Evolutionary conservation across 768 basidiomycete genomes (phyloP).

Genomic region (Termitomyces heimii): DNA sequence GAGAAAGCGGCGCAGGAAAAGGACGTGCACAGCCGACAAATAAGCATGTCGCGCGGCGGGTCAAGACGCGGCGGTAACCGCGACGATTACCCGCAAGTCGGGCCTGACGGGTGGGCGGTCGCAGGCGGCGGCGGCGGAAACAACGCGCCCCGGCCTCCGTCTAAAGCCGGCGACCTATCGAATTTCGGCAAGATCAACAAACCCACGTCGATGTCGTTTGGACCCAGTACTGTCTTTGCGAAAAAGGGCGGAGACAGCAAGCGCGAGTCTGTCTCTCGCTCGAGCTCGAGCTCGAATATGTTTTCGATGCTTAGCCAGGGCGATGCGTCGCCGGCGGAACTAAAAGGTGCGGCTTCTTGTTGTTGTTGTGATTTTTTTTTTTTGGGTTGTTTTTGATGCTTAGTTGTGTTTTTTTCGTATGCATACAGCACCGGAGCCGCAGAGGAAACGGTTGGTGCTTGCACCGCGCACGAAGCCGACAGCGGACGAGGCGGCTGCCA

Average conservation of each 20-base stretch:
- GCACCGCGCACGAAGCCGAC: not conserved
- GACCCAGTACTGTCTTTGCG: constrained; percentile 79
- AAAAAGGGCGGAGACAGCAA: constrained; percentile 53
- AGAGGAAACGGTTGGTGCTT: not conserved
- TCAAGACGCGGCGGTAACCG: constrained; percentile 83
- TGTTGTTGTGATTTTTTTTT: constrained; percentile 16
- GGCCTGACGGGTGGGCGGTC: constrained; percentile 87
- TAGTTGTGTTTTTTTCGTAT: too few relatives aligned
- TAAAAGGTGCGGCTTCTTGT: constrained; percentile 54
- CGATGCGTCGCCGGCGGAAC: constrained; percentile 49
- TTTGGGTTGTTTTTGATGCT: not conserved
- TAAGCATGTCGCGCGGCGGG: constrained; percentile 85
- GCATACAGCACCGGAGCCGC: not conserved
- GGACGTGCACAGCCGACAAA: constrained; percentile 51
- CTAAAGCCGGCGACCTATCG: constrained; percentile 82
- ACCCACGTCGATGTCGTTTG: constrained; percentile 64
- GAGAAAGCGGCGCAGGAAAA: constrained; percentile 67
- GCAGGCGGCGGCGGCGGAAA: constrained; percentile 42
- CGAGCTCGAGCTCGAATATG: constrained; percentile 80
- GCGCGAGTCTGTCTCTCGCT: constrained; percentile 71
- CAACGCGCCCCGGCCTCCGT: constrained; percentile 45
- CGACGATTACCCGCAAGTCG: constrained; percentile 47
- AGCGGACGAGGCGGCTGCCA: not conserved
- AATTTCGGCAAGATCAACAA: constrained; percentile 85
- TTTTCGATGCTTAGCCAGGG: constrained; percentile 78